Conservation (phyloP, 768 basidiomycete genomes). For the Tricholoma terreum region DNA sequence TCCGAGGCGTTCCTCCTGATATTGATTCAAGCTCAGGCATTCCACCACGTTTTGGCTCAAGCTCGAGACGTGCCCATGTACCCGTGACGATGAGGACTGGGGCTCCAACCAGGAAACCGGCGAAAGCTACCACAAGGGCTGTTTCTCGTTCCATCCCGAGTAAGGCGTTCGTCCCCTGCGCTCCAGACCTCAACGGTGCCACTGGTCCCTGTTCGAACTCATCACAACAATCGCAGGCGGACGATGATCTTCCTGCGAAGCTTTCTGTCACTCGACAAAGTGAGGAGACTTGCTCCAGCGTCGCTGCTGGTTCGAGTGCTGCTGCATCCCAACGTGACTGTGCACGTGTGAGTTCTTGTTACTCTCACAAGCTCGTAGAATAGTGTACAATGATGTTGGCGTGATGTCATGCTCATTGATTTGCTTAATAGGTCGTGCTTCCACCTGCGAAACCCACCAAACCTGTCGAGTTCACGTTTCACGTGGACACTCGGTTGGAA, state of each 20-base stretch:
- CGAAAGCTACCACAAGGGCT: background rate
- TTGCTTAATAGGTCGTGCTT: constrained; percentile 9
- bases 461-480: constrained; percentile 53
- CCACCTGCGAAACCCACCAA: constrained; percentile 36
- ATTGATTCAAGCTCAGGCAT: constrained; percentile 10
- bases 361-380: background rate
- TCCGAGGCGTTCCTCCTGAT: background rate
- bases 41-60: background rate
- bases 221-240: constrained; percentile 4
- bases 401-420: constrained; percentile 8
- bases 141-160: background rate
- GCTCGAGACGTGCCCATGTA: background rate
- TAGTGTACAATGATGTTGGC: background rate
- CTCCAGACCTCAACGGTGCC: background rate
- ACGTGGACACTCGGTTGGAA: constrained; percentile 46
- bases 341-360: constrained; percentile 11
- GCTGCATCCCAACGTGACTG: constrained; percentile 2
- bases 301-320: background rate
- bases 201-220: background rate
- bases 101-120: background rate
- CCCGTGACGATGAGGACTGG: background rate
- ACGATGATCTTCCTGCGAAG: constrained; percentile 3
- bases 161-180: background rate
- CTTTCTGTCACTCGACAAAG: constrained; percentile 1
- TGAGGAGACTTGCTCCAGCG: constrained; percentile 4